phyloP scores from a whole-genome alignment of 257 asterid species.

The Solanum gracilifrons region DNA sequence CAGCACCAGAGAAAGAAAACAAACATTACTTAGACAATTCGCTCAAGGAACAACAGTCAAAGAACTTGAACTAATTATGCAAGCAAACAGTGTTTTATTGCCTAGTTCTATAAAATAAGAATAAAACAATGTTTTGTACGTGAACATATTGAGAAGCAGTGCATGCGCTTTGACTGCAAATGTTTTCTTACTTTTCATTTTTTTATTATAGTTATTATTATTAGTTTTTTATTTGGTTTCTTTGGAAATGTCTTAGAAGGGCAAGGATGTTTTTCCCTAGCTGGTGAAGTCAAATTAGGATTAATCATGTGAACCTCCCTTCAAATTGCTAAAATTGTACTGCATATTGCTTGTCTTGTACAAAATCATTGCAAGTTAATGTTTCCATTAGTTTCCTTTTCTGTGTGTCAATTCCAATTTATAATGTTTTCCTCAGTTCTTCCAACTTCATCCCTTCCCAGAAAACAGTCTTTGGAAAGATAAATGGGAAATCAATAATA shows the following conservation, averaged over 20 bases:
- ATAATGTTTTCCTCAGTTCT: background rate
- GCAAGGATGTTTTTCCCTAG: background rate
- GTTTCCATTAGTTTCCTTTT: background rate
- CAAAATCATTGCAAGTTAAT: background rate
- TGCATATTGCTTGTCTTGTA: background rate
- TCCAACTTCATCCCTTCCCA: background rate
- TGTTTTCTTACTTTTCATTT: background rate
- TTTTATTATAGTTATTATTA: background rate
- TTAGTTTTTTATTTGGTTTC: background rate
- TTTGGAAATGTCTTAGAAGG: background rate
- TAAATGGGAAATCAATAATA: background rate
- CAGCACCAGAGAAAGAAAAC: background rate
- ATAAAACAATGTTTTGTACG: background rate
- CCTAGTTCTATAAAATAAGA: background rate
- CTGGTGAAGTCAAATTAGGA: background rate
- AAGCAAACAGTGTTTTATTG: background rate
- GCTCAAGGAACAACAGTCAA: background rate
- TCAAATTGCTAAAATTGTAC: background rate
- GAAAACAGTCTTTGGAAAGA: background rate
- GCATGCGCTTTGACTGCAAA: background rate
- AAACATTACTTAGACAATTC: background rate
- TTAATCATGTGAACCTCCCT: background rate
- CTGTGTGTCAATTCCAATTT: background rate
- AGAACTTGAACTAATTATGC: background rate
- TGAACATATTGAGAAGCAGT: background rate